phyloP scores from a whole-genome alignment of 768 basidiomycete genomes.

The Antrodiella citrinella region DNA sequence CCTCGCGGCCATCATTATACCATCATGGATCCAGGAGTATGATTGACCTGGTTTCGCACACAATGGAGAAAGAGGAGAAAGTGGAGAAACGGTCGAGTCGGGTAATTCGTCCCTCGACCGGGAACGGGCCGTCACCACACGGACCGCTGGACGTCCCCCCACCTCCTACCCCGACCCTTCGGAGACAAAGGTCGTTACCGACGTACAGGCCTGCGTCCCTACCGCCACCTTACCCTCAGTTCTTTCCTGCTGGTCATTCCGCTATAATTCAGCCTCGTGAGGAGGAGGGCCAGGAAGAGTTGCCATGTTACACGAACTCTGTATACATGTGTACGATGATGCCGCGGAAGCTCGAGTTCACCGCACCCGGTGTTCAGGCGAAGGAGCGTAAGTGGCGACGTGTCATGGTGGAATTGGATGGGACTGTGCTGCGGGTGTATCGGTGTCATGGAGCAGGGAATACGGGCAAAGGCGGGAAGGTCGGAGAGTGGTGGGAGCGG shows the following conservation, averaged over 20 bases:
- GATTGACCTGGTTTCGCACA: slow-evolving; percentile 38
- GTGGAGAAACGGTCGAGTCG: slow-evolving; percentile 10
- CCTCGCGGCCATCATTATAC: slow-evolving; percentile 37
- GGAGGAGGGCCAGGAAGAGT: slow-evolving; percentile 77
- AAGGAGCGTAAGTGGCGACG: slow-evolving; percentile 89
- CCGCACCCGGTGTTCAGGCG: slow-evolving; percentile 75
- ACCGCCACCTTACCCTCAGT: slow-evolving; percentile 65
- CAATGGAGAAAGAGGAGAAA: slow-evolving; percentile 12
- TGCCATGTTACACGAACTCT: slow-evolving; percentile 77
- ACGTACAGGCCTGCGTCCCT: slow-evolving; percentile 47
- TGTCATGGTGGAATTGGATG: slow-evolving; percentile 83
- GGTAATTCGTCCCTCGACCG: neutral
- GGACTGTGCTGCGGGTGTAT: slow-evolving; percentile 82
- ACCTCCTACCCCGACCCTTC: slow-evolving; percentile 30
- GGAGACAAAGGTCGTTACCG: slow-evolving; percentile 64
- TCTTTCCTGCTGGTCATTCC: slow-evolving; percentile 22
- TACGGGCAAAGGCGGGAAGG: slow-evolving; percentile 36
- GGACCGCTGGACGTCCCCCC: slow-evolving; percentile 4
- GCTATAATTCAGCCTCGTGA: slow-evolving; percentile 41
- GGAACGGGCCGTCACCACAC: neutral
- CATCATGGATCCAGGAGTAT: slow-evolving; percentile 58
- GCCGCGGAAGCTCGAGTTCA: slow-evolving; percentile 92
- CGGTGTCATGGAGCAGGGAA: slow-evolving; percentile 32
- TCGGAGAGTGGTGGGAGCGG: slow-evolving; percentile 76
- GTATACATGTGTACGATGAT: slow-evolving; percentile 77